Conservation (phyloP, 257 asterid genomes). For the Solanum lycopersicoides region DNA sequence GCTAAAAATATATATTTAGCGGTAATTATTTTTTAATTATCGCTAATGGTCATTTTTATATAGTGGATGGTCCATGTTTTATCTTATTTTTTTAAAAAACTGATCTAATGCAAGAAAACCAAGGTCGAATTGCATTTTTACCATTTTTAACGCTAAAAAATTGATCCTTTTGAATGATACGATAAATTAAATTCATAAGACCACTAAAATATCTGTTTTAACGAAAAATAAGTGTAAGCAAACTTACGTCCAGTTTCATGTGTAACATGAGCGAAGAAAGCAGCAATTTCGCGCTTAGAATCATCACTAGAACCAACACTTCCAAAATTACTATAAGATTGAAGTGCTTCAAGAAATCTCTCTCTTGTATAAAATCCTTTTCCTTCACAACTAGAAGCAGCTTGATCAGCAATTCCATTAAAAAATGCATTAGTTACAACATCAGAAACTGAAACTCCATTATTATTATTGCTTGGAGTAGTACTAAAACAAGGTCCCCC, state of each 20-base stretch:
- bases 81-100: too few species aligned
- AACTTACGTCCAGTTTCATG: conserved; percentile 39
- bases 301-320: conserved; percentile 25
- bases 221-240: not conserved
- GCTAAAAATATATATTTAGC: too few species aligned
- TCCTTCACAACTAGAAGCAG: conserved; percentile 20
- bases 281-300: conserved; percentile 39
- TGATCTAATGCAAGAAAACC: not conserved
- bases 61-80: not conserved
- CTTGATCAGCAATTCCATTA: conserved; percentile 23
- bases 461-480: not conserved
- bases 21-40: too few species aligned
- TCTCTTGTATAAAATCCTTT: conserved; percentile 29
- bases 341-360: conserved; percentile 25
- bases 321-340: conserved; percentile 28
- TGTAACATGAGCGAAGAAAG: conserved; percentile 44
- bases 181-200: not conserved
- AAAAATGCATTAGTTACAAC: conserved; percentile 19
- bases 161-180: rapidly evolving
- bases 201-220: not conserved
- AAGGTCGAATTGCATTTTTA: not conserved
- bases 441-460: not conserved
- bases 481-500: conserved; percentile 15
- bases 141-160: not conserved
- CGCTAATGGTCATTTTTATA: too few species aligned